These are phyloP conservation scores for Yarrowia sp. DNA, from an alignment of 805 yeast species.

Conservation along the genomic window DNA sequence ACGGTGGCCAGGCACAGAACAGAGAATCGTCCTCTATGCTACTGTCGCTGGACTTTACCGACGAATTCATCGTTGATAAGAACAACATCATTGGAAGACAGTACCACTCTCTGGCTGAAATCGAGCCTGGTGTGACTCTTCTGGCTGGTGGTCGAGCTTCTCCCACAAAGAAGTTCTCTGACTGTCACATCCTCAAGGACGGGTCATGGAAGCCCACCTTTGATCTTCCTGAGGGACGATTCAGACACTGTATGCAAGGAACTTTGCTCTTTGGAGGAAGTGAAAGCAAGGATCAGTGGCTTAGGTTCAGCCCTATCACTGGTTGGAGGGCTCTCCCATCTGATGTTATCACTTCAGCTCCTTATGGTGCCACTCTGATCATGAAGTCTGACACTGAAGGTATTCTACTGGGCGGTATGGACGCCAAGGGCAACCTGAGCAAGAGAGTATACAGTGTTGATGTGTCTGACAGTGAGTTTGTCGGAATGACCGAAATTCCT, in stretches of 20 bases:
- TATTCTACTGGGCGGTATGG: constrained; percentile 28
- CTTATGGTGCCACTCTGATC: constrained; percentile 14
- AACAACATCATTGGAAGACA: constrained; percentile 54
- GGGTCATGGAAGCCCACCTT: constrained; percentile 54
- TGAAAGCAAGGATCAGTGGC: constrained; percentile 29
- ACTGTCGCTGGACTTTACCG: constrained; percentile 28
- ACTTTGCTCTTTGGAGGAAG: constrained; percentile 31
- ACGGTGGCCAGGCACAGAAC: constrained; percentile 51
- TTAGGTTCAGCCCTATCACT: not conserved
- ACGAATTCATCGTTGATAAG: constrained; percentile 18
- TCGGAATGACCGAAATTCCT: not conserved
- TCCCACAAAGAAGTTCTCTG: constrained; percentile 59
- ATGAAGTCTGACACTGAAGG: constrained; percentile 34
- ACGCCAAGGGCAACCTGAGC: constrained; percentile 24
- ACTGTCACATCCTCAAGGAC: constrained; percentile 53
- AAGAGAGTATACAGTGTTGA: constrained; percentile 13
- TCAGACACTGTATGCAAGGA: constrained; percentile 14
- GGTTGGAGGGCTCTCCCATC: constrained; percentile 29
- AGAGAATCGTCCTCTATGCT: constrained; percentile 42
- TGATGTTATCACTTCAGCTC: not conserved
- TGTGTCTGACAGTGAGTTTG: not conserved
- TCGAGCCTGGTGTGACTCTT: constrained; percentile 49
- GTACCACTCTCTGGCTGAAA: constrained; percentile 61
- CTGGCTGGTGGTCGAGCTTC: constrained; percentile 72
- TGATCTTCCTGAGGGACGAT: constrained; percentile 50